Evolutionary conservation across 2,329 filamentous ascomycete genomes (phyloP), one percentile per base, ranked within the genome.

Genomic region (Alternaria longipes): DNA sequence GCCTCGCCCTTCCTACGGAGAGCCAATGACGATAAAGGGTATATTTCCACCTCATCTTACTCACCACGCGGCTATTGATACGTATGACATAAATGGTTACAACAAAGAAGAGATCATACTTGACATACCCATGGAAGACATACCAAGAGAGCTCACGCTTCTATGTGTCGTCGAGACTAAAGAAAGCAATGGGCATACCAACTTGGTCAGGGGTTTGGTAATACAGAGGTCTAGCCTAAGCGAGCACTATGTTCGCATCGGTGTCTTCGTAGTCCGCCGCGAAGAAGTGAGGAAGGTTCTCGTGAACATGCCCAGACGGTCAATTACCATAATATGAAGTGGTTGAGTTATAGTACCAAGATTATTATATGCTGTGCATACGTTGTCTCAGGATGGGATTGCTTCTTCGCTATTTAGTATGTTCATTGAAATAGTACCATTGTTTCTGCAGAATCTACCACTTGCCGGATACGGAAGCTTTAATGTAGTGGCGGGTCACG

Each of bases 301-400:
- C 24, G 36, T 24, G 6, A 64, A 58, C 12, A 57, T 58, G 54
- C 53, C 60, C 6, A 22, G 30, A 18, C 36, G 12, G 18, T 54
- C 52, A 16, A 2, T 58, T 7, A 49, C 36, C 7, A 53, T 60
- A n/a, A 30, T 38, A 1, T 53, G 12, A 56, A 32, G 14, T n/a
- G 12, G 18, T 5, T 6, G 18, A 12, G 18, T 22, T 22, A 24
- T 24, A 24, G 22, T 24, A 1, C 22, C 1, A 5, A 24, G 3
- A 1, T 24, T 24, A 1, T 24, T 24, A 24, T 24, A 24, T 24
- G 22, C 3, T 24, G 3, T 24, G 22, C 22, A 24, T 24, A 3
- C 22, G 22, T 5, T 6, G 22, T 6, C 1, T 24, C 22, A 24
- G 22, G 2, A 24, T 24, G 22, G 4, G 4, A 24, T 24, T 24